Percentiles rank a stretch among this genome's conserved stretches.
Conservation (phyloP, 352 stramenopile genomes). For the Globisporangium middletonii region DNA sequence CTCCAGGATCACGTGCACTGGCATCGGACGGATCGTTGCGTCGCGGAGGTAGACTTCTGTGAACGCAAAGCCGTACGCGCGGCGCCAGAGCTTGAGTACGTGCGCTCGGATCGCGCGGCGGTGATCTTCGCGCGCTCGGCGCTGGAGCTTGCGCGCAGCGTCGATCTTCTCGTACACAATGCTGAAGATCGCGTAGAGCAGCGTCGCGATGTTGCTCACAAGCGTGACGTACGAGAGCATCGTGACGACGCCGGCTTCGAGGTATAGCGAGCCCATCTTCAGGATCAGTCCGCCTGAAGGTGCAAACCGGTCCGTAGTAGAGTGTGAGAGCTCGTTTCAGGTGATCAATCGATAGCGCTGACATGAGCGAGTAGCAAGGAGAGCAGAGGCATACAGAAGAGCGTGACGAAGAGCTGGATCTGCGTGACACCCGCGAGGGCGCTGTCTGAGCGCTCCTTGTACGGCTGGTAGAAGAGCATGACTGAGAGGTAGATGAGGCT, state of each 20-base stretch:
- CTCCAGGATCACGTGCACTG: slow-evolving; percentile 51
- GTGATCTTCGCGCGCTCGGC: slow-evolving; percentile 35
- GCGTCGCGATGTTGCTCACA: slow-evolving; percentile 41
- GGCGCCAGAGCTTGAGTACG: slow-evolving; percentile 48
- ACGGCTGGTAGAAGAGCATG: slow-evolving; percentile 68
- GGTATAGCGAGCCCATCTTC: slow-evolving; percentile 53
- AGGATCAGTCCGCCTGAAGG: no score
- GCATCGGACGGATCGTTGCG: slow-evolving; percentile 34
- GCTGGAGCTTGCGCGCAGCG: slow-evolving; percentile 16
- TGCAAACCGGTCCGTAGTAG: neutral
- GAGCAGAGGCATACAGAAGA: slow-evolving; percentile 50
- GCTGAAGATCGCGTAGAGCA: slow-evolving; percentile 42
- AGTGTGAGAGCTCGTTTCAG: neutral
- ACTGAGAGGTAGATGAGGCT: slow-evolving; percentile 74
- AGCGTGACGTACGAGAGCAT: slow-evolving; percentile 53
- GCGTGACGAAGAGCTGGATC: slow-evolving; percentile 73
- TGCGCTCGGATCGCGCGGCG: slow-evolving; percentile 36
- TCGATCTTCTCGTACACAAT: slow-evolving; percentile 62
- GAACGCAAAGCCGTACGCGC: slow-evolving; percentile 44
- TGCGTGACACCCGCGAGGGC: slow-evolving; percentile 54
- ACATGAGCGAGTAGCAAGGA: no score
- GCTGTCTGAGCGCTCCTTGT: slow-evolving; percentile 55
- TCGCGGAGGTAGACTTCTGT: slow-evolving; percentile 56
- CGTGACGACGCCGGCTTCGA: slow-evolving; percentile 31
- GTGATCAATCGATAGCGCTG: neutral